These are phyloP conservation scores for Lasiodiplodia citricola DNA, from an alignment of 2,329 filamentous ascomycete genomes.

Conservation along the genomic window DNA sequence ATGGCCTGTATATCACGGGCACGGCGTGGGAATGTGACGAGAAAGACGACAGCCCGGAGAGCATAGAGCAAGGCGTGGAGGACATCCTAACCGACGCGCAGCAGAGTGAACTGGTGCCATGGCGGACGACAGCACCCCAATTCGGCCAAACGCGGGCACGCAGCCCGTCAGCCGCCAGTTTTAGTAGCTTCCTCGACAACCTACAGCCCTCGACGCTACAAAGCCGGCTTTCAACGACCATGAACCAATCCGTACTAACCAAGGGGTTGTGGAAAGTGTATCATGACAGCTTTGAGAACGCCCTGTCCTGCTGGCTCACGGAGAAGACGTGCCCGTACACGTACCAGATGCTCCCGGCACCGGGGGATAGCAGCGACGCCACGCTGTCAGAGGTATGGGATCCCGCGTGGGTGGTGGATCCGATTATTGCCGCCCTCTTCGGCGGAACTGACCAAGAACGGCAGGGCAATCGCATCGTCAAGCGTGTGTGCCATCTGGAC, in stretches of 20 bases:
- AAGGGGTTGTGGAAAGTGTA: slow-evolving; percentile 56
- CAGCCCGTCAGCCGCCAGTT: slow-evolving; percentile 11
- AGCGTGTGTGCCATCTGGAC: slow-evolving; percentile 57
- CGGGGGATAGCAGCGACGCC: slow-evolving; percentile 31
- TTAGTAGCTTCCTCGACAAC: slow-evolving; percentile 14
- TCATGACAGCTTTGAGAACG: slow-evolving; percentile 61
- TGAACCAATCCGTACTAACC: slow-evolving; percentile 49
- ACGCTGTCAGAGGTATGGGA: slow-evolving; percentile 43
- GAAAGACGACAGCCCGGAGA: slow-evolving; percentile 30
- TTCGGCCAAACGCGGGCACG: neutral
- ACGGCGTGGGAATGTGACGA: slow-evolving; percentile 28
- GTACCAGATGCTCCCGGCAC: slow-evolving; percentile 28
- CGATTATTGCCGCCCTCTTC: neutral
- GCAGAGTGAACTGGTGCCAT: slow-evolving; percentile 27
- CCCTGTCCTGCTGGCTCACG: slow-evolving; percentile 60
- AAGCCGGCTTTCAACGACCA: slow-evolving; percentile 40
- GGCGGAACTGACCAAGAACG: neutral
- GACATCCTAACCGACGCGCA: slow-evolving; percentile 23
- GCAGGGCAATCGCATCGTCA: slow-evolving; percentile 54
- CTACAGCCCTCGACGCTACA: slow-evolving; percentile 11
- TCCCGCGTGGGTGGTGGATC: slow-evolving; percentile 45
- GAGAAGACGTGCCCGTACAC: slow-evolving; percentile 60
- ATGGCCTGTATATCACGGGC: neutral
- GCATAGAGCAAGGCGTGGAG: slow-evolving; percentile 23
- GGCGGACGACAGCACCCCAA: neutral